Conservation (phyloP, 1,284 basidiomycete species). For the Crepidotus sp. region DNA sequence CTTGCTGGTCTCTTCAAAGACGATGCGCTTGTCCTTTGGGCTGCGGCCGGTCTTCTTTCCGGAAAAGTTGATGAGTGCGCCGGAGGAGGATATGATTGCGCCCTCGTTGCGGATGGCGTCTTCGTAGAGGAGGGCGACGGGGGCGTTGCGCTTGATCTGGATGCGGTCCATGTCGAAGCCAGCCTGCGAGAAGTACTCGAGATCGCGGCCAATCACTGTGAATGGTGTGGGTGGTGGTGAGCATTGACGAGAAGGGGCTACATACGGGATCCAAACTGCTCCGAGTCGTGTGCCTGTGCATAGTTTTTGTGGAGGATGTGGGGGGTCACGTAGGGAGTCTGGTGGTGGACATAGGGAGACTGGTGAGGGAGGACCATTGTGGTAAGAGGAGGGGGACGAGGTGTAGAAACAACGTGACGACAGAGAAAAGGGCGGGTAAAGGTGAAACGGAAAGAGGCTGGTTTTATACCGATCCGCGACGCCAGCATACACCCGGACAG, state of each 20-base stretch:
- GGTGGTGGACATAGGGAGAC: constrained; percentile 70
- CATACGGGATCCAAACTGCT: constrained; percentile 52
- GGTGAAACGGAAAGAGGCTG: too few species aligned
- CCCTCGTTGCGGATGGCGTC: constrained; percentile 98
- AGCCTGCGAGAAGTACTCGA: constrained; percentile 98
- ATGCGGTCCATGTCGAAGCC: constrained; percentile 97
- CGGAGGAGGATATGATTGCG: constrained; percentile 92
- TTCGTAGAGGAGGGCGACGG: constrained; percentile 93
- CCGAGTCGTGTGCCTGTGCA: constrained; percentile 61
- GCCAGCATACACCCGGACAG: too few species aligned
- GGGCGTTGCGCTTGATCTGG: constrained; percentile 89
- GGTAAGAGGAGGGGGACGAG: constrained; percentile 11
- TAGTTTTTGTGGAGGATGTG: constrained; percentile 80
- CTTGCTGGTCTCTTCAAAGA: constrained; percentile 95
- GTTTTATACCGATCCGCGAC: constrained; percentile 16
- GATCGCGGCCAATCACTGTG: constrained; percentile 80
- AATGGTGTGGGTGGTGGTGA: constrained; percentile 7
- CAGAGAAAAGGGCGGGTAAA: background rate
- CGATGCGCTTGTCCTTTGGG: constrained; percentile 99
- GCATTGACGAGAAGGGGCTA: constrained; percentile 3
- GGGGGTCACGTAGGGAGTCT: constrained; percentile 75
- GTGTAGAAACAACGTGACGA: background rate
- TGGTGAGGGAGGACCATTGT: constrained; percentile 54
- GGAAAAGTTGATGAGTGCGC: constrained; percentile 99
- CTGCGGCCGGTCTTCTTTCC: constrained; percentile 98